A percentile compares a stretch with the other conserved stretches of the same genome.
Conservation (phyloP, 805 yeast genomes). For the Candida michaelii region DNA sequence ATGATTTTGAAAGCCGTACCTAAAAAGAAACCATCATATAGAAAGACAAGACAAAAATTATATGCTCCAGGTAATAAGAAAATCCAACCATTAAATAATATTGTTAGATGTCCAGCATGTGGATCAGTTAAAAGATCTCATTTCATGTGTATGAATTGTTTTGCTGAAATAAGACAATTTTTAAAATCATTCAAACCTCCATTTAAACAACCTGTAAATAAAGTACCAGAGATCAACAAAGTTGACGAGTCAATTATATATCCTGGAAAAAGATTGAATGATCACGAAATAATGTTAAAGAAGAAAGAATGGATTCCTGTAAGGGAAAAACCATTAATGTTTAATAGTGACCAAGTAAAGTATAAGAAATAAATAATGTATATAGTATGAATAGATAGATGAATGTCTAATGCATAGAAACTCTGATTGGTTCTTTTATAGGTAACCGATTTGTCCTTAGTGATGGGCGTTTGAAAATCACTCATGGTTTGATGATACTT, state of each 20-base stretch:
- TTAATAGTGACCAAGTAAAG: conserved; percentile 23
- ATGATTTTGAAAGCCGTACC: conserved; percentile 80
- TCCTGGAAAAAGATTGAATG: conserved; percentile 63
- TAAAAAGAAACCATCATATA: conserved; percentile 87
- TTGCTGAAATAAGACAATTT: conserved; percentile 69
- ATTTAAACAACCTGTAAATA: conserved; percentile 8
- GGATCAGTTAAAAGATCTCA: conserved; percentile 90
- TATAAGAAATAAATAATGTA: conserved; percentile 15
- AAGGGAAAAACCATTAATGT: conserved; percentile 43
- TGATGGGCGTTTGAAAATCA: too few species aligned
- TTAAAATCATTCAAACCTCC: conserved; percentile 57
- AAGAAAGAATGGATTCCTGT: conserved; percentile 46
- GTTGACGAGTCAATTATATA: conserved; percentile 65
- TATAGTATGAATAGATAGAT: background rate
- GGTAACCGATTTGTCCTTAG: too few species aligned
- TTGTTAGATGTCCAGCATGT: conserved; percentile 93
- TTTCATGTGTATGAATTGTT: conserved; percentile 90
- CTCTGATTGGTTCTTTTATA: too few species aligned
- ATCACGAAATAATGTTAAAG: conserved; percentile 29
- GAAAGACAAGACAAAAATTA: conserved; percentile 79
- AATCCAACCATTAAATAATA: conserved; percentile 66
- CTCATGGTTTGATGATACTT: too few species aligned
- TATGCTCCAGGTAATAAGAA: conserved; percentile 84
- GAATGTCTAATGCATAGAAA: too few species aligned
- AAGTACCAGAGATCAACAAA: conserved; percentile 45